These are phyloP conservation scores for Entamoeba invadens DNA, from an alignment of 208 protist species.

Conservation along the genomic window DNA sequence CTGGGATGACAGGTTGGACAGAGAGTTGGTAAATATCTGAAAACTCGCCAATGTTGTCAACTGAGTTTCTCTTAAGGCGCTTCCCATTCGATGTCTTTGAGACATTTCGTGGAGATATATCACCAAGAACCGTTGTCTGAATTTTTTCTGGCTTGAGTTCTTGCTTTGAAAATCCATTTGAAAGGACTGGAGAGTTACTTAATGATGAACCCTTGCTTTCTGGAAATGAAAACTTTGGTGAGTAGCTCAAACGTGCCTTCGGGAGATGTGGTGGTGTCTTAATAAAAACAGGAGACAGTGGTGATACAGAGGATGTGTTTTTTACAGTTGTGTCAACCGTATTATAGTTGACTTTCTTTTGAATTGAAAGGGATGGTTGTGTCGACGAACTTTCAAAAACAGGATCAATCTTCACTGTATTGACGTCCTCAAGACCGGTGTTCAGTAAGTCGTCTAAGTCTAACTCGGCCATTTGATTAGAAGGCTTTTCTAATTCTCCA, in stretches of 20 bases:
- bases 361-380: neutral
- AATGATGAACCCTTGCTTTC: neutral
- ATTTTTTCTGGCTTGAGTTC: neutral
- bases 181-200: neutral
- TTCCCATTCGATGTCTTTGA: neutral
- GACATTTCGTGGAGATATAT: neutral
- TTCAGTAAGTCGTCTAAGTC: neutral
- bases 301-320: neutral
- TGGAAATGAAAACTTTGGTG: neutral
- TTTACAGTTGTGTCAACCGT: neutral
- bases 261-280: too few relatives aligned
- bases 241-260: neutral
- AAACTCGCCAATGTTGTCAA: neutral
- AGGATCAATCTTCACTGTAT: neutral
- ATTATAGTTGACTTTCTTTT: neutral
- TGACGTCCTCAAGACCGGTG: neutral
- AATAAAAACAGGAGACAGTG: too few relatives aligned
- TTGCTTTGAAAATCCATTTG: neutral
- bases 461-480: neutral
- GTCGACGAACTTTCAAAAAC: neutral
- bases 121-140: neutral
- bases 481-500: too few relatives aligned
- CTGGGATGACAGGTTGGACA: neutral
- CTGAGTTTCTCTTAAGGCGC: neutral
- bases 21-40: neutral